Base-by-base conservation (phyloP, 257 asterid species). In the Penstemon newberryi region DNA sequence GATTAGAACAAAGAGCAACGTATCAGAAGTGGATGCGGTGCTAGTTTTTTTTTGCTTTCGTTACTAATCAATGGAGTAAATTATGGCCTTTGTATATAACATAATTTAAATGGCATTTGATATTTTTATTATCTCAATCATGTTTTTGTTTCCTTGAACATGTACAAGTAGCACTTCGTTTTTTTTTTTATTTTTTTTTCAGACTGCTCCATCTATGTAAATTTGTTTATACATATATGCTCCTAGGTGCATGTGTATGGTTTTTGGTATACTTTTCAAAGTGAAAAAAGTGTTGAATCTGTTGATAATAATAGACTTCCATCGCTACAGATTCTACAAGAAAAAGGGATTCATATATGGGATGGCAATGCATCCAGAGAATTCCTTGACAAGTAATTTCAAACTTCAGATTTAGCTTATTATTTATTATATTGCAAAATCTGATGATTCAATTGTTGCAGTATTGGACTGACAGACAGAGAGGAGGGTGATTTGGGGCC, bases 401-500 rank as follows among this genome's bases (percentile, higher is more conserved):
- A 36, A 65, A 51, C 63, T 79, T 50, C 19, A 33, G 7, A 60
- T 3, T 54, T 39, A 12, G 37, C 59, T 63, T 12, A 8, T 73
- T 56, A 46, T 66, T 18, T 25, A 10, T 40, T 36, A 19, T 63
- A 11, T 62, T 60, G 55, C 60, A 58, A 15, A 43, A 65, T 79
- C 78, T 74, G 65, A 75, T 61, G 63, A 70, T 61, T 60, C 10
- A 7, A 8, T 33, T 51, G 33, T 70, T 77, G 38, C 88, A 87
- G 96, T 69, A 77, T 84, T 52, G 92, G 87, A 19, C 73, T 89
- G 72, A 67, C 56, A 49, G 92, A 85, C 59, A 75, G 96, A 77
- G 95, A 89, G 77, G 95, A 79, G 70, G 96, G 91, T 63, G 96
- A 89, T 78, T 65, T 87, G 68, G 96, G 96, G 8, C 95, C 95